Evolutionary conservation across 495 filamentous ascomycete species (phyloP), one percentile per base, ranked within the genome.

Genomic region (Diplogelasinospora grovesii): DNA sequence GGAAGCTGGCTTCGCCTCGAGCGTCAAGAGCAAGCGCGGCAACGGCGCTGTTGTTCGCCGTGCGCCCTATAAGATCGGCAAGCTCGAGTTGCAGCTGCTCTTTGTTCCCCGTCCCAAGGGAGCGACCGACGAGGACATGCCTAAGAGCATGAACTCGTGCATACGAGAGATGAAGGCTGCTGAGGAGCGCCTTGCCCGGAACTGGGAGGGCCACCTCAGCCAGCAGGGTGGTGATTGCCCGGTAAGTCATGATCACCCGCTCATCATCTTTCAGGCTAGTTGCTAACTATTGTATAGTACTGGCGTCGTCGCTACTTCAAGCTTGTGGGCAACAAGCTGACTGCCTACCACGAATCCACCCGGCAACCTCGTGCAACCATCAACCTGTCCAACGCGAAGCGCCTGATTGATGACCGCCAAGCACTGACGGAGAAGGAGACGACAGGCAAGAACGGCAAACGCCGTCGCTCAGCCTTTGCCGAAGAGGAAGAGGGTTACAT

Each of bases 401-500:
- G 92, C 52, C 71, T 98, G 22, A 96, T 98, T 48, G 92, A 98
- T 58, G 92, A 97, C 51, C 79, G 85, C 18, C 75, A 79, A n/a
- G 71, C 86, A 20, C 75, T 98, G 24, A 83, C 78, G 5, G 80
- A 94, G 47, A 86, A 79, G 41, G 83, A 88, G 56, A 85, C 81
- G 0, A 79, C 72, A 29, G 81, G 79, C 18, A 83, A 82, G 54
- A 74, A 73, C 45, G 84, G 85, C 41, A 81, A 81, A 48, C 80
- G 92, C 16, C 81, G 92, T 24, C 89, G 92, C 56, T 93, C 86
- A 37, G 92, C 86, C 20, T 98, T 98, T 52, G 89, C 93, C 6
- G 92, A 97, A 61, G 93, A 97, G 53, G 93, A 97, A 61, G 92
- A 98, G 53, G 92, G 93, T 33, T 98, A 97, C 67, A 95, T 96